Base-by-base conservation (phyloP, 2,329 filamentous ascomycete genomes). In the Talaromyces sp. region DNA sequence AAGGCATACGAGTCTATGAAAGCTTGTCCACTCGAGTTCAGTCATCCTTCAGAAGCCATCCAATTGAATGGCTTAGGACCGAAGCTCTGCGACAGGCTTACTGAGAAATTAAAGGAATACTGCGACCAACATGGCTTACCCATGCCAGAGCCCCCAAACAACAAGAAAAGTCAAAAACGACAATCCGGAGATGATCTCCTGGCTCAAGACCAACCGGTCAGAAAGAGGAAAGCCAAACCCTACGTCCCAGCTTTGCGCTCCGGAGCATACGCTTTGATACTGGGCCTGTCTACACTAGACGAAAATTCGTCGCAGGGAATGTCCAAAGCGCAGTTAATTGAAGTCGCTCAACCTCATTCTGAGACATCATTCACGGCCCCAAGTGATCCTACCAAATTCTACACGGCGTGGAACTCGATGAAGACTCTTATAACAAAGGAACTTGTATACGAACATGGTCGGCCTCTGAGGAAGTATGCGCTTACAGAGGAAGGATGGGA, bases 321-420 rank as follows among this genome's bases (percentile, higher is more conserved):
- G 75, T 85, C 86, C 9, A 93, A 92, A 72, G 71, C 81, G 6
- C 83, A 90, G 62, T 76, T 92, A 2, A 88, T 92, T 52, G 85
- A 87, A 64, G 77, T 82, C 12, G 89, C 90, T 0, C 88, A 93
- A 69, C 84, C 84, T 6, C 81, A 90, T 72, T 91, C 88, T 69
- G 89, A 93, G 70, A 78, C 87, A 1, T 92, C 89, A 0, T 92
- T 92, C 69, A 88, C 84, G 0, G 85, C 84, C 0, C 87, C 89
- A 0, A 81, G 79, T 44, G 88, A 91, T 60, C 80, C 88, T 0
- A 87, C 82, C 11, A 89, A 87, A 62, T 90, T 85, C 69, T 90
- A 91, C 68, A 93, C 90, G 0, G 91, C 91, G 0, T 95, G 90
- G 90, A 89, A 85, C 69, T 92, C 90, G 1, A 92, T 93, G 83